Conservation (phyloP, 139 green algal species). For the Auxenochlorella protothecoides region DNA sequence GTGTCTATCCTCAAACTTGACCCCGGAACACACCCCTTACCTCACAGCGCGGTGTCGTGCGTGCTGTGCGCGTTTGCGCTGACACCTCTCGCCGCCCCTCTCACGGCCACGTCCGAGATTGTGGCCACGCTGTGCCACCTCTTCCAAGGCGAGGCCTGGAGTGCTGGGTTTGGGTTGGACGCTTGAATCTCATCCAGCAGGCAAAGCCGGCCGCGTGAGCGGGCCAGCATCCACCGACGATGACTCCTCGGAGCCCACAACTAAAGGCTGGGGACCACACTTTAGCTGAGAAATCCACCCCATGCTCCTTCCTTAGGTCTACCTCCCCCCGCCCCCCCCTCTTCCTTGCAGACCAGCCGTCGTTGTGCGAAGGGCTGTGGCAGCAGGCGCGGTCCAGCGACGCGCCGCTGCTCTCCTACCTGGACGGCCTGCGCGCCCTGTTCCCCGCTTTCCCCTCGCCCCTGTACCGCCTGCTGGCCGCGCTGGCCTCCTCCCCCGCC, state of each 20-base stretch:
- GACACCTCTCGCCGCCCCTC: conserved; percentile 15
- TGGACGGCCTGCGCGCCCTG: conserved; percentile 28
- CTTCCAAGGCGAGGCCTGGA: conserved; percentile 2
- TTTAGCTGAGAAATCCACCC: no score
- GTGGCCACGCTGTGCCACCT: conserved; percentile 14
- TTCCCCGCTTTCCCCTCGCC: conserved; percentile 40
- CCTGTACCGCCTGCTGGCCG: conserved; percentile 37
- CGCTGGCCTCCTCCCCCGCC: conserved; percentile 17
- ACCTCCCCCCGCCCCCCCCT: background rate
- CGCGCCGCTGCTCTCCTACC: conserved; percentile 35
- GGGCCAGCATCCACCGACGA: no score
- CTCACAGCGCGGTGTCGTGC: conserved; percentile 9
- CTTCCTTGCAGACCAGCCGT: conserved; percentile 7
- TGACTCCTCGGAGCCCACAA: no score
- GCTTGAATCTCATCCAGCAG: no score
- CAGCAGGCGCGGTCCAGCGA: conserved; percentile 6
- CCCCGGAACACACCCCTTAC: background rate
- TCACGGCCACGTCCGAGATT: conserved; percentile 13
- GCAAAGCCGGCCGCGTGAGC: no score
- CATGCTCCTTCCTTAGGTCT: no score
- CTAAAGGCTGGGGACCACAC: no score
- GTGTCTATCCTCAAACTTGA: no score
- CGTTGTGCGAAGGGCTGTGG: conserved; percentile 27
- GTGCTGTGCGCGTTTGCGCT: conserved; percentile 40
- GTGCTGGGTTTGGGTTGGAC: no score